These are phyloP conservation scores for Mucor mucedo DNA, from an alignment of 371 early-diverging fungal genomes.

Conservation along the genomic window DNA sequence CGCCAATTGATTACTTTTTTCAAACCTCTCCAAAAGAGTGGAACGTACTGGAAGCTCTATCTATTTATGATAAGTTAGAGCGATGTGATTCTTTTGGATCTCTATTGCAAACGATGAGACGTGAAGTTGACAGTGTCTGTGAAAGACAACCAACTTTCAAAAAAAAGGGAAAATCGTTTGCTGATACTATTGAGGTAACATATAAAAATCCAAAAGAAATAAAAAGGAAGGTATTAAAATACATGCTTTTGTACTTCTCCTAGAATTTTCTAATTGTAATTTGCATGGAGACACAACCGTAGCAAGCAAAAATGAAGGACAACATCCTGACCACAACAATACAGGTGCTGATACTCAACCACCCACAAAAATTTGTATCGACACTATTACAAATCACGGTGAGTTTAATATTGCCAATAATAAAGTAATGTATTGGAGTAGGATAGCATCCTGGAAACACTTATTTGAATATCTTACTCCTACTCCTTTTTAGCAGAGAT, in stretches of 20 bases:
- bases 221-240: too few species aligned
- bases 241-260: not conserved
- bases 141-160: too few species aligned
- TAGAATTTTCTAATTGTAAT: constrained; percentile 16
- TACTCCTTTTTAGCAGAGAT: not conserved
- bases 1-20: too few species aligned
- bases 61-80: too few species aligned
- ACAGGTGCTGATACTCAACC: constrained; percentile 15
- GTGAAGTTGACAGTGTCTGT: too few species aligned
- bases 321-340: constrained; percentile 20
- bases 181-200: too few species aligned
- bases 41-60: too few species aligned
- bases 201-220: too few species aligned
- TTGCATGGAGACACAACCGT: constrained; percentile 12
- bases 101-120: too few species aligned
- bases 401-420: constrained; percentile 22
- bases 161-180: too few species aligned
- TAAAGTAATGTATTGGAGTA: constrained; percentile 17
- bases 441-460: constrained; percentile 16
- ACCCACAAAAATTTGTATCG: constrained; percentile 20
- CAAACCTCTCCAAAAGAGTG: too few species aligned
- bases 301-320: constrained; percentile 19
- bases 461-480: constrained; percentile 8
- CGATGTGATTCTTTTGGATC: too few species aligned
- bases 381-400: constrained; percentile 26